These are phyloP conservation scores for Colletotrichum lentis DNA, from an alignment of 2,329 filamentous ascomycete species.

Conservation along the genomic window DNA sequence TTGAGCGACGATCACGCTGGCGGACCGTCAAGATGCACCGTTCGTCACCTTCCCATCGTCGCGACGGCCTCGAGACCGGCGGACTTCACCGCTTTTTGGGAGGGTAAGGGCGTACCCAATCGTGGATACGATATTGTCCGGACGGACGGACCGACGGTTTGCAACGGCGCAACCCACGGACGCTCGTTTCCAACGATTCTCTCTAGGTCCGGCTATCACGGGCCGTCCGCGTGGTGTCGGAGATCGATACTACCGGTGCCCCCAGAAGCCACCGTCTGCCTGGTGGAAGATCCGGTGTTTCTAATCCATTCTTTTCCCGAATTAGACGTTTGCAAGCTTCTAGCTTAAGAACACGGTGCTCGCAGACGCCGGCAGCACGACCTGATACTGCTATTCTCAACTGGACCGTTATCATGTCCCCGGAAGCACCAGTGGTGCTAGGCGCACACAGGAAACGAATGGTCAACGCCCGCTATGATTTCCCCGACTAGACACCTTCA, in stretches of 20 bases:
- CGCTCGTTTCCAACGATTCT: neutral
- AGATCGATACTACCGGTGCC: too few species aligned
- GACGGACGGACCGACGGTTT: neutral
- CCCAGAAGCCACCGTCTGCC: neutral
- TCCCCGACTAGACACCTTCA: neutral
- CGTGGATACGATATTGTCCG: neutral
- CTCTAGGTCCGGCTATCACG: neutral
- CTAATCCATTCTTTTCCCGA: neutral
- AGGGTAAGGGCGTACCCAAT: neutral
- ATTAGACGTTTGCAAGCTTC: slow-evolving; percentile 1
- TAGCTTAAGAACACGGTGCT: slow-evolving; percentile 1
- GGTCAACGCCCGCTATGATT: neutral
- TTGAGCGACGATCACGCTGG: neutral
- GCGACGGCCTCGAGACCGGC: neutral
- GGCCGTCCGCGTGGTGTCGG: slow-evolving; percentile 9
- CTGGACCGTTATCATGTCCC: neutral
- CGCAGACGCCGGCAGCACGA: slow-evolving; percentile 2
- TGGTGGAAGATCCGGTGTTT: slow-evolving; percentile 19
- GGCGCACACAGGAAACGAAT: neutral
- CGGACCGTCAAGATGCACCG: neutral
- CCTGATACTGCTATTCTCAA: slow-evolving; percentile 11
- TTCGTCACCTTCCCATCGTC: neutral
- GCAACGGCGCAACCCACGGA: slow-evolving; percentile 22
- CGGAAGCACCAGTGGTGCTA: neutral
- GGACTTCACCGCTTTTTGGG: neutral